Evolutionary conservation across 1,284 basidiomycete species (phyloP), one percentile per base, ranked within the genome.

Genomic region (Malassezia japonica): DNA sequence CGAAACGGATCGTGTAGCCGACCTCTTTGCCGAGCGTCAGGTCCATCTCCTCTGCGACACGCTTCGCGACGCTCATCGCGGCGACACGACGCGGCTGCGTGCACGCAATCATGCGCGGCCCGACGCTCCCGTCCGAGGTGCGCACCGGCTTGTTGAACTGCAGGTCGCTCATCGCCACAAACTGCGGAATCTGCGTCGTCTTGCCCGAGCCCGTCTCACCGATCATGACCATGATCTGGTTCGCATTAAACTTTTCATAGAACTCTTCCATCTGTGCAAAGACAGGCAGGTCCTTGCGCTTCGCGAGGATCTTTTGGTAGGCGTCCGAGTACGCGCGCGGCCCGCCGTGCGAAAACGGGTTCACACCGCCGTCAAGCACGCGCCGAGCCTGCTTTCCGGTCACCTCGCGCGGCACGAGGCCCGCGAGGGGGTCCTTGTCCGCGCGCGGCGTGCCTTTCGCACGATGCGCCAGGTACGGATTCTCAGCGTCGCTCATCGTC

Each of bases 101-200:
- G 71, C 92, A 96, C 6, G 90, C 92, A 24, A 99, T 86, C 71
- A 95, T 78, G 73, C 89, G 90, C 37, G 86, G 85, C 69, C 82
- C 85, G 25, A 81, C 47, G 10, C 58, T 32, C 18, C 68, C 68
- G 43, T 70, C 70, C 25, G 59, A 25, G 1, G 53, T 59, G 47
- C 60, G 62, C 33, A 56, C 48, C 47, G 64, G 64, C 41, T 48
- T 48, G 23, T 58, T 81, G 70, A 89, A 87, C 0, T 90, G 88
- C 39, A 95, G 76, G 75, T 98, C 94, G 8, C 87, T 86, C 70
- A 85, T 94, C 45, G 85, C 84, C 36, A 94, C 87, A 62, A 95
- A 96, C 75, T 98, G 92, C 1, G 92, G 92, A 70, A 98, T 94
- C 85, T 96, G 92, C 33, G 92, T 96, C 1, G 94, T 96, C 78